A percentile compares a stretch with the other conserved stretches of the same genome.
Conservation (phyloP, 345 rosid genomes). For the Isatis tinctoria region DNA sequence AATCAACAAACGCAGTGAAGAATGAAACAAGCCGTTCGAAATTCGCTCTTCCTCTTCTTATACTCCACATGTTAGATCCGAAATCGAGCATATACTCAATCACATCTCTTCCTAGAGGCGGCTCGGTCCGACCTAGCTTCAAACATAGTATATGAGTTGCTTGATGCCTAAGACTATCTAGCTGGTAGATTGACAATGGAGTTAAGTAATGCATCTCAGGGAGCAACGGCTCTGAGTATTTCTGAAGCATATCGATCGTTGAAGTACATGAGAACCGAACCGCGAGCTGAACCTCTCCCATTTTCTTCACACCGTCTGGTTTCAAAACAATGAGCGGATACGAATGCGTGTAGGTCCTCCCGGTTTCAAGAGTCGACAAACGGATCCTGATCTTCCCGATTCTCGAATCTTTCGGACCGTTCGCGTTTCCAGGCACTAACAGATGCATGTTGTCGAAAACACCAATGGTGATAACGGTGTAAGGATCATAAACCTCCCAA, state of each 20-base stretch:
- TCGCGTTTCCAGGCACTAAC: constrained; percentile 11
- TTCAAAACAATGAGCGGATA: constrained; percentile 41
- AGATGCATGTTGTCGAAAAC: constrained; percentile 45
- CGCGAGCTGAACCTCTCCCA: constrained; percentile 48
- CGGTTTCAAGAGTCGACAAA: constrained; percentile 38
- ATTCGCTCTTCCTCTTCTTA: constrained; percentile 34
- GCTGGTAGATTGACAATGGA: constrained; percentile 37
- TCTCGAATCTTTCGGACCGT: constrained; percentile 27
- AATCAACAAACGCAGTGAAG: background rate
- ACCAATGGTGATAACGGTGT: constrained; percentile 40
- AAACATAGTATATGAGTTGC: constrained; percentile 33
- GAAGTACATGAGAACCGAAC: constrained; percentile 37
- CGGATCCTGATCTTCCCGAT: constrained; percentile 49
- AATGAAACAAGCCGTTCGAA: constrained; percentile 21
- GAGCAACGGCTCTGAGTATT: constrained; percentile 37
- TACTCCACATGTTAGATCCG: constrained; percentile 31
- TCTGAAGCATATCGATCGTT: constrained; percentile 34
- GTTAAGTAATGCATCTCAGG: constrained; percentile 40
- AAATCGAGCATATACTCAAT: constrained; percentile 38
- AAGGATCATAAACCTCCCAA: constrained; percentile 61
- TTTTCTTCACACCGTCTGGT: constrained; percentile 41
- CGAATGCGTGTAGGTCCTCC: constrained; percentile 39
- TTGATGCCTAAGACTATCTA: constrained; percentile 42
- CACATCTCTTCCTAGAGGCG: constrained; percentile 39
- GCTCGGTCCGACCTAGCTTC: constrained; percentile 34